Base-by-base conservation (phyloP, 2,329 filamentous ascomycete genomes). In the Talaromyces albobiverticillius region DNA sequence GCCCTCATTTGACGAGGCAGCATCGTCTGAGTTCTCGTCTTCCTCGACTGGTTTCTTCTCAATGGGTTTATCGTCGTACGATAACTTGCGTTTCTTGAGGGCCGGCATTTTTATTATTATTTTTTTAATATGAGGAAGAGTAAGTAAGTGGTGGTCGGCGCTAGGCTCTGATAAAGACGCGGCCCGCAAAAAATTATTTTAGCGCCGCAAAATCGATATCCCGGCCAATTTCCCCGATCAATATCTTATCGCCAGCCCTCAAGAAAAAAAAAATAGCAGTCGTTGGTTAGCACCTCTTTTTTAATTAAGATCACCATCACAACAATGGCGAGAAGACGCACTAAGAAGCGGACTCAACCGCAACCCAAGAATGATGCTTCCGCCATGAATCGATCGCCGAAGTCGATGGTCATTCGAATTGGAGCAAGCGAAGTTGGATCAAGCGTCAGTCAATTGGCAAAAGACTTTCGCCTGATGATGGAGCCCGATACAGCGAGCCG, bases 331-430 rank as follows among this genome's bases (percentile, higher is more conserved):
- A 87, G 86, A 71, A 82, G 82, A 75, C 81, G 90, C 66, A 85
- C 84, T 49, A 96, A 96, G 79, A 95, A 93, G 82, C 86, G 90
- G 70, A 96, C 92, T 57, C 91, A 96, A 72, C 73, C 86, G 52
- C 85, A 86, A 57, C 83, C 86, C 48, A 81, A 82, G 50, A 82
- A 82, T 41, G 47, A 26, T 32, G 53, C 32, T 13, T 55, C 53
- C 6, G 36, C 47, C 32, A 32, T 31, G 22, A 50, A 29, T 13
- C 42, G 51, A 40, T 81, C 85, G 49, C 94, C 94, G 31, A 96
- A 96, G 80, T 95, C 88, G 70, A 96, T 99, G 93, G 93, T 99
- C 55, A 96, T 99, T 72, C 89, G 94, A 62, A 92, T 96, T 65
- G 94, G 94, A 64, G 93, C 92, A 63, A 89, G 91, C 65, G 90